Percentiles rank a stretch among this genome's conserved stretches.
These are phyloP conservation scores for Fusarium beomiforme DNA, from an alignment of 2,329 filamentous ascomycete genomes.

Conservation along the genomic window DNA sequence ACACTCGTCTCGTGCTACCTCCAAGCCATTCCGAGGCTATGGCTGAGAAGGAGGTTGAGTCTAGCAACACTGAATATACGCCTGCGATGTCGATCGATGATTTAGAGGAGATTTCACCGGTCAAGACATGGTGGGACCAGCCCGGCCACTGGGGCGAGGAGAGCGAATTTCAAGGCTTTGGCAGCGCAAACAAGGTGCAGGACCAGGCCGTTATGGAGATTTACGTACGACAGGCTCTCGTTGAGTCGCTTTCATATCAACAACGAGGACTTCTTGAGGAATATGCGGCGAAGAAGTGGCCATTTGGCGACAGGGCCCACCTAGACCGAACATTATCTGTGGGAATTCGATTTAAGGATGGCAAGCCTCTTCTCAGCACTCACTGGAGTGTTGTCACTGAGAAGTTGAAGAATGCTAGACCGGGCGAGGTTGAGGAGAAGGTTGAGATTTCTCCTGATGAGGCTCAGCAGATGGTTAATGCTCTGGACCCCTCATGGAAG, in stretches of 20 bases:
- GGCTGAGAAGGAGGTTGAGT: conserved; percentile 46
- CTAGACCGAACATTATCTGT: conserved; percentile 50
- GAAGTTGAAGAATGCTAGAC: conserved; percentile 45
- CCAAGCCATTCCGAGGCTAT: conserved; percentile 48
- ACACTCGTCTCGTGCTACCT: conserved; percentile 48
- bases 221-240: conserved; percentile 60
- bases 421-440: conserved; percentile 35
- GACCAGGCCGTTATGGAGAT: conserved; percentile 59
- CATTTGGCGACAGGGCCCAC: conserved; percentile 46
- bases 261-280: conserved; percentile 44
- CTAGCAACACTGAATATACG: conserved; percentile 53
- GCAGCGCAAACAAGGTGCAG: conserved; percentile 50
- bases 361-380: conserved; percentile 52
- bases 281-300: conserved; percentile 49
- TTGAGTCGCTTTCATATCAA: conserved; percentile 61
- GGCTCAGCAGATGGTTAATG: conserved; percentile 54
- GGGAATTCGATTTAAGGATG: conserved; percentile 53
- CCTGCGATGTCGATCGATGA: conserved; percentile 58
- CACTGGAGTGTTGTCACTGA: conserved; percentile 49
- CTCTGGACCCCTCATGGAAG: conserved; percentile 68
- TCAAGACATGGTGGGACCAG: conserved; percentile 64
- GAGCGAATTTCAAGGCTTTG: conserved; percentile 58
- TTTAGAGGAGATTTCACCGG: conserved; percentile 58
- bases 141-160: conserved; percentile 61
- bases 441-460: conserved; percentile 50